phyloP scores from a whole-genome alignment of 345 rosid genomes.

The Bretschneidera sinensis region DNA sequence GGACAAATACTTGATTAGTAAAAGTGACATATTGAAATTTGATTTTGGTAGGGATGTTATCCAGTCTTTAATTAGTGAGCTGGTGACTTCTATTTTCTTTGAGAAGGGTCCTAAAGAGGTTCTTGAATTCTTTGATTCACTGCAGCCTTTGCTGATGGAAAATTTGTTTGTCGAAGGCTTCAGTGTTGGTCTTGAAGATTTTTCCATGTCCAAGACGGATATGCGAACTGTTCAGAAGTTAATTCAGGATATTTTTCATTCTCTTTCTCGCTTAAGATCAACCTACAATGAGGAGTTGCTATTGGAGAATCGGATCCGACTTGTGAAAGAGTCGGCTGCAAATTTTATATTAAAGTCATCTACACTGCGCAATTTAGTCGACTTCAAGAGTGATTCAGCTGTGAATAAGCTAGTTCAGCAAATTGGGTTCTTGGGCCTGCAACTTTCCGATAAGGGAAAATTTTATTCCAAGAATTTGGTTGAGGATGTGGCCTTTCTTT shows the following conservation, averaged over 20 bases:
- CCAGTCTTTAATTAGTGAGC: constrained; percentile 48
- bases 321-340: constrained; percentile 41
- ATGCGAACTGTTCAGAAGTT: constrained; percentile 33
- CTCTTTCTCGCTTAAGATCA: constrained; percentile 51
- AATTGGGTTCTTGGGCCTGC: constrained; percentile 81
- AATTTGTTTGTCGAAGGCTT: constrained; percentile 57
- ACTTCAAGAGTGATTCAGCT: constrained; percentile 76
- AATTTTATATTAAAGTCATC: constrained; percentile 55
- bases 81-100: constrained; percentile 54
- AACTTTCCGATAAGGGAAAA: constrained; percentile 79
- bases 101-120: constrained; percentile 77
- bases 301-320: constrained; percentile 55
- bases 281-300: constrained; percentile 70
- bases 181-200: constrained; percentile 67
- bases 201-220: constrained; percentile 45
- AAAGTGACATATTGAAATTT: constrained; percentile 49
- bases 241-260: constrained; percentile 39
- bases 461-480: constrained; percentile 69
- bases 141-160: constrained; percentile 91
- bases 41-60: constrained; percentile 45
- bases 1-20: constrained; percentile 46
- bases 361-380: constrained; percentile 62
- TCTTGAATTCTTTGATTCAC: constrained; percentile 55
- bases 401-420: constrained; percentile 73
- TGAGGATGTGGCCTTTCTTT: constrained; percentile 68